Percentiles rank a stretch among this genome's conserved stretches.
phyloP scores from a whole-genome alignment of 331 rosid genomes.

The Acacia pycnantha region DNA sequence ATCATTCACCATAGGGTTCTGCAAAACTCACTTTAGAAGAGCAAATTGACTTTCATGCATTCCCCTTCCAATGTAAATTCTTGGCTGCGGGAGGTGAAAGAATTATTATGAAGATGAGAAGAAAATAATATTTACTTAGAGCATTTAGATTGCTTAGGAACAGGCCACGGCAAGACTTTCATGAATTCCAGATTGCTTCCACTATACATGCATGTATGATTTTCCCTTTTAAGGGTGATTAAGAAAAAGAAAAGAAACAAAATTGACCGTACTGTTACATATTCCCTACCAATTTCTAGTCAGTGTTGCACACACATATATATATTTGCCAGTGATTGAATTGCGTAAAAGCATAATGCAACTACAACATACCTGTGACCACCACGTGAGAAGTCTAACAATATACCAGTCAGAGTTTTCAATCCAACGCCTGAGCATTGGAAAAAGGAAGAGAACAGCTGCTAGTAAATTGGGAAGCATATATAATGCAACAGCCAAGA shows the following conservation, averaged over 20 bases:
- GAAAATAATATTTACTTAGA: neutral
- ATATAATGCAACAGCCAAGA: constrained; percentile 74
- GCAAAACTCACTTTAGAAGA: constrained; percentile 72
- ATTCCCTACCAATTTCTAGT: neutral
- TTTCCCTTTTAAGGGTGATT: neutral
- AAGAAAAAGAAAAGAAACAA: neutral
- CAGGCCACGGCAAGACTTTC: neutral
- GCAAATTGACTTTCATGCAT: constrained; percentile 96
- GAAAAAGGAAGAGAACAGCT: constrained; percentile 79
- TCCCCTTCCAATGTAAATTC: constrained; percentile 91
- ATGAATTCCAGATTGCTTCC: neutral
- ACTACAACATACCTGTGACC: constrained; percentile 84
- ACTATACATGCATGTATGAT: neutral
- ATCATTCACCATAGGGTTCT: constrained; percentile 8
- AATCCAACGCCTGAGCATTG: constrained; percentile 98
- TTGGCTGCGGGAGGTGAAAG: constrained; percentile 60
- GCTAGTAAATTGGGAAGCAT: constrained; percentile 82
- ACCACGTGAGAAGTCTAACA: constrained; percentile 88
- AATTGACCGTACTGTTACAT: neutral
- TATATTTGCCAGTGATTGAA: neutral
- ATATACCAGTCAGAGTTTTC: constrained; percentile 98
- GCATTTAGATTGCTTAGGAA: neutral
- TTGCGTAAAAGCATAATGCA: constrained; percentile 22
- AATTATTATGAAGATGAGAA: constrained; percentile 17
- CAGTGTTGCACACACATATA: neutral